Base-by-base conservation (phyloP, 805 yeast species). In the Candida verbasci region DNA sequence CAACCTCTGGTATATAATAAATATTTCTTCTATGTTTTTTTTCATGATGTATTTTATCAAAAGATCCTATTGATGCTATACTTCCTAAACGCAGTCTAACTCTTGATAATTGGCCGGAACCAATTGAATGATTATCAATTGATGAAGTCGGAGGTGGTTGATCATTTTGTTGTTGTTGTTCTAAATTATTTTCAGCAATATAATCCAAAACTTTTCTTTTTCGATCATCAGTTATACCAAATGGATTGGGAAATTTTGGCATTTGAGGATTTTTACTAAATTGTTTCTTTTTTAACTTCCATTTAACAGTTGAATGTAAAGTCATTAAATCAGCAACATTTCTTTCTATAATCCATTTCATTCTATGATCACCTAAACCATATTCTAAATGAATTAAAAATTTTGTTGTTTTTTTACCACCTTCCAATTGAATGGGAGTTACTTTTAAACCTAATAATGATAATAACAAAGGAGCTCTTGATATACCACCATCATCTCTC, bases 381-480 rank as follows among this genome's bases (percentile, higher is more conserved):
- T 93, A 93, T 53, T 89, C 96, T 30, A 93, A 65, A 33, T 82
- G 85, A n/a, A 93, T 64, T 41, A 74, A 68, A 47, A 75, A 83
- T 37, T 68, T 72, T 39, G 65, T 46, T 36, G 66, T 70, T 40
- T 65, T 68, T 2, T 71, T 58, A 32, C 51, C 43, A 3, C 58
- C 57, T 35, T 48, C 65, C 39, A 58, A 55, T 1, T 79, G 65
- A 8, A 69, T 56, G 44, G 78, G 80, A 28, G 72, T 58, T 4
- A 93, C 69, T 29, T 73, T 70, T 28, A 88, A 67, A 5, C 86
- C 82, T 17, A 93, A 52, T 56, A 88, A 75, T 12, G 85, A 81
- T 26, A 88, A 59, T 27, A 93, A 57, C 23, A 91, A 67, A 1
- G 98, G 96, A 0, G 95, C 93, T 42, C 96, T 74, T 38, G 80